Evolutionary conservation across 108 stramenopile species (phyloP), one percentile per base, ranked within the genome.

Genomic region (Cylindrotheca fusiformis): DNA sequence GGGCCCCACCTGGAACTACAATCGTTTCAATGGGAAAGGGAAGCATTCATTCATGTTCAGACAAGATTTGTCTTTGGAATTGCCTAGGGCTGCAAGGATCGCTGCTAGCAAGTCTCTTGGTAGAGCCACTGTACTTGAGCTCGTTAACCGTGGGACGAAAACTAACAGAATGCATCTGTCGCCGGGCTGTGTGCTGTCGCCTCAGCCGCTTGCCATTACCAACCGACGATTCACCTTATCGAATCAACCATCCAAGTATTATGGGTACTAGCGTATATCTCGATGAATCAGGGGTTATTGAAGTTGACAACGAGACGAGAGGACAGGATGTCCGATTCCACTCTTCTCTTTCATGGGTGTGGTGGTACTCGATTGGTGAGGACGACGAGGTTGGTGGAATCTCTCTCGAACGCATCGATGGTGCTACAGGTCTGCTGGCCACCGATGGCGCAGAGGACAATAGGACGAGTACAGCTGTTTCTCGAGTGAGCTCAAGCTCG

Each of bases 1-100:
- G 92, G 92, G 85, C 88, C 55, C 92, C 92, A n/a, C 86, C 92
- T 3, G 87, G 87, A 10, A 86, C 85, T 8, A 77, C 92, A 6
- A 86, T 83, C 22, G 71, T 72, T 20, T 33, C 24, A 27, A 57
- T 65, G 30, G 17, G 63, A 45, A 65, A 72, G 36, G 71, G 71
- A 52, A 57, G 55, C 2, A 64, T 65, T 30, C 71, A 72, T 57
- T 63, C 63, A 2, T 72, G 71, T 41, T 88, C 86, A 1, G 92
- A 93, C 64, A 93, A 93, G 67, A 71, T 93, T 32, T 77, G 78
- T 61, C 75, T 88, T 33, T 93, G 88, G 88, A 93, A 93, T 52
- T 83, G 61, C 54, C 62, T 93, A 26, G 92, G 92, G 3, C 27
- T 87, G 56, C 92, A 93, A 59, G 92, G 92, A 41, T 83, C 87